Evolutionary conservation across 73 alveolate species (phyloP).

Genomic region (Paramecium caudatum): DNA sequence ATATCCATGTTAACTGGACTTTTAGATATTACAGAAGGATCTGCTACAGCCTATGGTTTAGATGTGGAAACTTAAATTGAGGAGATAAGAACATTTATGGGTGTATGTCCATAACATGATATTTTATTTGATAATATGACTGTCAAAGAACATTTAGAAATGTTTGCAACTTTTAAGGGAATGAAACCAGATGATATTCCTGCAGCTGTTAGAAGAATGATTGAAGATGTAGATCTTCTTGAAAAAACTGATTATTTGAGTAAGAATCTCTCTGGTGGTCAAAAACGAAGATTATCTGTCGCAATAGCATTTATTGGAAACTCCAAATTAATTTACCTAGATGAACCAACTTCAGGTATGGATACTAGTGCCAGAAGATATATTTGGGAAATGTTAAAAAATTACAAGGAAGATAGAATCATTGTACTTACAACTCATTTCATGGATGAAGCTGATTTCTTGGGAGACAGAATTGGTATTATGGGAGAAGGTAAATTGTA

Average conservation of each 20-base stretch:
- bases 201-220: slow-evolving; percentile 83
- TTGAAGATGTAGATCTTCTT: slow-evolving; percentile 90
- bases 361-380: slow-evolving; percentile 95
- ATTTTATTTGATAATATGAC: slow-evolving; percentile 92
- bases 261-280: slow-evolving; percentile 95
- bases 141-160: slow-evolving; percentile 86
- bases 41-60: slow-evolving; percentile 79
- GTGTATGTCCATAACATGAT: slow-evolving; percentile 99
- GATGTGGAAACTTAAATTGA: slow-evolving; percentile 84
- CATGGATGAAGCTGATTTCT: slow-evolving; percentile 99
- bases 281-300: slow-evolving; percentile 92
- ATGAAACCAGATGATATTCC: slow-evolving; percentile 81
- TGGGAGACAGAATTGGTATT: slow-evolving; percentile 98
- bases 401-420: slow-evolving; percentile 89
- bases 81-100: slow-evolving; percentile 90
- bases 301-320: slow-evolving; percentile 97
- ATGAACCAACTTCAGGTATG: slow-evolving; percentile 99
- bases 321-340: slow-evolving; percentile 91
- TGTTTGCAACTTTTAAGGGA: slow-evolving; percentile 92
- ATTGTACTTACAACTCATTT: slow-evolving; percentile 97
- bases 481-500: slow-evolving; percentile 93
- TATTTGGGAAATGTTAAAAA: slow-evolving; percentile 96
- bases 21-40: slow-evolving; percentile 82
- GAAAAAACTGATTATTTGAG: slow-evolving; percentile 82
- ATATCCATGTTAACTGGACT: slow-evolving; percentile 94